A percentile compares a stretch with the other conserved stretches of the same genome.
phyloP scores from a whole-genome alignment of 495 filamentous ascomycete genomes.

The Penicillium nucicola region DNA sequence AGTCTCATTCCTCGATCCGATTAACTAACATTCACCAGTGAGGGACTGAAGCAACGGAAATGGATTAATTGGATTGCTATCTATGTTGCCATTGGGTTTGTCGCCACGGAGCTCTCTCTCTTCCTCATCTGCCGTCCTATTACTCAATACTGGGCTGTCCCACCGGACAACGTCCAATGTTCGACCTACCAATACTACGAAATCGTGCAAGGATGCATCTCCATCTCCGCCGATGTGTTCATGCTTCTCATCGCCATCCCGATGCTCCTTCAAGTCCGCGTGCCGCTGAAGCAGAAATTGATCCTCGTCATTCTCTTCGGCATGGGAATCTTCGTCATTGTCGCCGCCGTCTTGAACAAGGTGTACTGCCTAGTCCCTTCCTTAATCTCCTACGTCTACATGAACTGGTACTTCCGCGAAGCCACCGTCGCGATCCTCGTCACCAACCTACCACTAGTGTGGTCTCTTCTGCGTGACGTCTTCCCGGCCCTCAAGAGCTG shows the following conservation, averaged over 20 bases:
- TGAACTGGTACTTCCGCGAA: slow-evolving; percentile 73
- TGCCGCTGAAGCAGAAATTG: slow-evolving; percentile 55
- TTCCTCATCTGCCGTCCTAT: slow-evolving; percentile 63
- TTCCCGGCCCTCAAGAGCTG: slow-evolving; percentile 53
- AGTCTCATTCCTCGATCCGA: no score
- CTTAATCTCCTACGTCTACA: slow-evolving; percentile 53
- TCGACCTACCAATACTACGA: slow-evolving; percentile 50
- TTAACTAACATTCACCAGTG: slow-evolving; percentile 18
- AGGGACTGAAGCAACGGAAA: slow-evolving; percentile 36
- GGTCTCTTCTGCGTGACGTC: slow-evolving; percentile 58
- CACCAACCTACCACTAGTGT: slow-evolving; percentile 63
- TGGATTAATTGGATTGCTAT: slow-evolving; percentile 44
- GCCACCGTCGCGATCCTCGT: slow-evolving; percentile 61
- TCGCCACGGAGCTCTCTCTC: slow-evolving; percentile 60
- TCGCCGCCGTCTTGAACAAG: slow-evolving; percentile 62
- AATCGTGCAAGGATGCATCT: slow-evolving; percentile 53
- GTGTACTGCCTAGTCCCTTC: slow-evolving; percentile 60
- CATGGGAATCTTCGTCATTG: slow-evolving; percentile 66
- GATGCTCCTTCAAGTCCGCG: slow-evolving; percentile 54
- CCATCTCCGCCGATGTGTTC: slow-evolving; percentile 62
- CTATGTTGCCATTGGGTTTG: slow-evolving; percentile 57
- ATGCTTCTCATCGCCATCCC: slow-evolving; percentile 65
- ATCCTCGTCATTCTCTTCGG: slow-evolving; percentile 50
- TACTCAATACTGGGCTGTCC: slow-evolving; percentile 58
- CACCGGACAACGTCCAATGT: slow-evolving; percentile 44